A percentile compares a stretch with the other conserved stretches of the same genome.
Evolutionary conservation across 176 grass and related monocot genomes (phyloP).

Genomic region (Ampelocalamus luodianensis): DNA sequence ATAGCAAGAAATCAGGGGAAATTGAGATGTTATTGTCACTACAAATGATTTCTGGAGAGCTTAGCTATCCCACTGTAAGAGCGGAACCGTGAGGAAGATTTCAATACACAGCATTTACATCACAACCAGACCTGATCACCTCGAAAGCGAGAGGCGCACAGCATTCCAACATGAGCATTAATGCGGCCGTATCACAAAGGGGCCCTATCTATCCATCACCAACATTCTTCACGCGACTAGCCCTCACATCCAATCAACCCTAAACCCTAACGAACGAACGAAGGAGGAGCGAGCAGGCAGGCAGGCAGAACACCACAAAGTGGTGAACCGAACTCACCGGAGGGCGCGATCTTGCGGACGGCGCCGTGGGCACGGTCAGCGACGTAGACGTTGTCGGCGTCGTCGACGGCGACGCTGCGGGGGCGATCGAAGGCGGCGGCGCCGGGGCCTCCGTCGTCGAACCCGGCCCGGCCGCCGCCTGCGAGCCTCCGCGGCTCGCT

Average conservation of each 20-base stretch:
- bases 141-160: conserved; percentile 7
- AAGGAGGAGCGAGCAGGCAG: too few relatives aligned
- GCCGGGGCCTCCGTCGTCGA: conserved; percentile 33
- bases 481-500: conserved; percentile 24
- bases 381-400: conserved; percentile 58
- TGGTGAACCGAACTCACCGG: conserved; percentile 18
- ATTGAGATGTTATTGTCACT: background rate
- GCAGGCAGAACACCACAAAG: background rate
- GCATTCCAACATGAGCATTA: conserved; percentile 14
- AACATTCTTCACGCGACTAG: background rate
- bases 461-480: background rate
- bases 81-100: background rate
- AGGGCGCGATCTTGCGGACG: conserved; percentile 53
- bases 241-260: conserved; percentile 14
- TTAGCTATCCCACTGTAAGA: background rate
- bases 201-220: background rate
- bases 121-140: background rate
- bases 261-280: background rate
- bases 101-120: background rate
- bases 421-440: conserved; percentile 41
- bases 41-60: background rate
- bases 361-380: conserved; percentile 38
- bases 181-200: background rate
- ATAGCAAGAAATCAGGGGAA: conserved; percentile 12
- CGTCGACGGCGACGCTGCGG: conserved; percentile 54